A percentile compares a stretch with the other conserved stretches of the same genome.
phyloP scores from a whole-genome alignment of 2,329 filamentous ascomycete species.

The Monosporascus sp. region DNA sequence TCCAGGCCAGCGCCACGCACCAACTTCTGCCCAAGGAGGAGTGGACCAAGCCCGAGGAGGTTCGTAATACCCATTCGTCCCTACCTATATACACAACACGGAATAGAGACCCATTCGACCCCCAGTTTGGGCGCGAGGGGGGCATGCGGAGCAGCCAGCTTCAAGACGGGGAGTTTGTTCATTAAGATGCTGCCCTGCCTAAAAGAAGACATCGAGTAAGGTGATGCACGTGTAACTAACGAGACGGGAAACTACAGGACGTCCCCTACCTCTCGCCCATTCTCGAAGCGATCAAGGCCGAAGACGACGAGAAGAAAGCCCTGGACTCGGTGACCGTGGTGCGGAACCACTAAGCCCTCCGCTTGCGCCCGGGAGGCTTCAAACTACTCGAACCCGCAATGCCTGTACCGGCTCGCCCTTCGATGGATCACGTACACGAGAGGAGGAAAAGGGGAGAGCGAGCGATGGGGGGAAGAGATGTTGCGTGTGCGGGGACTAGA shows the following conservation, averaged over 20 bases:
- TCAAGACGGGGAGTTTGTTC: too few species aligned
- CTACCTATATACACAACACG: neutral
- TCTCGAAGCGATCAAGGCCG: slow-evolving; percentile 44
- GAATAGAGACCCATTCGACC: neutral
- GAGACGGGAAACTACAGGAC: slow-evolving; percentile 33
- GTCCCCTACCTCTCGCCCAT: slow-evolving; percentile 49
- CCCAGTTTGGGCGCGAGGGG: too few species aligned
- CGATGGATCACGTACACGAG: too few species aligned
- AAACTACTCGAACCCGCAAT: too few species aligned
- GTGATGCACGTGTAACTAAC: slow-evolving; percentile 5
- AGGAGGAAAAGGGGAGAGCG: too few species aligned
- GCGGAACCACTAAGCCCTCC: slow-evolving; percentile 21
- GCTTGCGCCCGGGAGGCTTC: too few species aligned
- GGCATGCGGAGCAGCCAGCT: too few species aligned
- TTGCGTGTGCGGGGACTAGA: neutral
- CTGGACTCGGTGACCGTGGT: slow-evolving; percentile 27
- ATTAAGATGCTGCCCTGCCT: too few species aligned
- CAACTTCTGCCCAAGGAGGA: slow-evolving; percentile 58
- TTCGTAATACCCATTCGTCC: slow-evolving; percentile 21
- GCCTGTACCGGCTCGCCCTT: too few species aligned
- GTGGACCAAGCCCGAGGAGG: slow-evolving; percentile 55
- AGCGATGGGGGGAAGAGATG: neutral
- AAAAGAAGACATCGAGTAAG: too few species aligned
- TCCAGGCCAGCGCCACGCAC: slow-evolving; percentile 66
- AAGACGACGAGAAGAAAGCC: slow-evolving; percentile 46